Evolutionary conservation across 2,329 filamentous ascomycete species (phyloP).

Genomic region (Claviceps humidiphila): DNA sequence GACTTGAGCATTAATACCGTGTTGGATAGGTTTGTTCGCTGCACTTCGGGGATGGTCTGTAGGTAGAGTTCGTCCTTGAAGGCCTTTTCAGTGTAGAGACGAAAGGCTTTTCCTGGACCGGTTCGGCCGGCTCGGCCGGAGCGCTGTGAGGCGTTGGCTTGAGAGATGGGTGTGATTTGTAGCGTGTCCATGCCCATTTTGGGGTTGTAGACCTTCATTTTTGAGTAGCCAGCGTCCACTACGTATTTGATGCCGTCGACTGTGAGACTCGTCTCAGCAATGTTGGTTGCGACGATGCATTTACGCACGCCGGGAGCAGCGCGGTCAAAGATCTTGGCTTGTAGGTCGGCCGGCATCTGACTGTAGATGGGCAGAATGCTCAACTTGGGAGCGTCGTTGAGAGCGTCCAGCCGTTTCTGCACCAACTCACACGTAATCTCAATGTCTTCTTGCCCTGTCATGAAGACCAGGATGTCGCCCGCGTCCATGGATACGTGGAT

Average conservation of each 20-base stretch:
- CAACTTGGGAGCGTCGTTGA: conserved; percentile 90
- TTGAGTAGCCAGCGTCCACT: conserved; percentile 89
- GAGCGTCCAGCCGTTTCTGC: conserved; percentile 69
- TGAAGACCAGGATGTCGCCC: conserved; percentile 94
- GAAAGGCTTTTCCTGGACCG: conserved; percentile 88
- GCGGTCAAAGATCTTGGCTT: conserved; percentile 93
- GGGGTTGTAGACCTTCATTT: conserved; percentile 96
- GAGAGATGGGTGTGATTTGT: conserved; percentile 93
- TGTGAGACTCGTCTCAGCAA: conserved; percentile 93
- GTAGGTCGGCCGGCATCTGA: conserved; percentile 96
- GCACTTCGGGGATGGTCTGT: conserved; percentile 94
- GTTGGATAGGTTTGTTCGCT: conserved; percentile 89
- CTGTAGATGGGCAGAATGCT: conserved; percentile 96
- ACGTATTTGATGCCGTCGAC: conserved; percentile 99
- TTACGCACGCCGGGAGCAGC: conserved; percentile 85
- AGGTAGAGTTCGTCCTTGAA: conserved; percentile 95
- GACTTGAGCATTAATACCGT: conserved; percentile 91
- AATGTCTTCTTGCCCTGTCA: conserved; percentile 98
- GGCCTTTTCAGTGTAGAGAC: conserved; percentile 85
- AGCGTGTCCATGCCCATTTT: conserved; percentile 99
- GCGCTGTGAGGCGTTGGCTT: conserved; percentile 88
- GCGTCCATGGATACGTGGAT: conserved; percentile 91
- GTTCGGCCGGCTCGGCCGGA: conserved; percentile 90
- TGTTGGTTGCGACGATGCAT: conserved; percentile 96
- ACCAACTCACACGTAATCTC: conserved; percentile 91